Percentiles rank a stretch among this genome's conserved stretches.
Evolutionary conservation across 208 protist genomes (phyloP).

Genomic region (Leishmania major): DNA sequence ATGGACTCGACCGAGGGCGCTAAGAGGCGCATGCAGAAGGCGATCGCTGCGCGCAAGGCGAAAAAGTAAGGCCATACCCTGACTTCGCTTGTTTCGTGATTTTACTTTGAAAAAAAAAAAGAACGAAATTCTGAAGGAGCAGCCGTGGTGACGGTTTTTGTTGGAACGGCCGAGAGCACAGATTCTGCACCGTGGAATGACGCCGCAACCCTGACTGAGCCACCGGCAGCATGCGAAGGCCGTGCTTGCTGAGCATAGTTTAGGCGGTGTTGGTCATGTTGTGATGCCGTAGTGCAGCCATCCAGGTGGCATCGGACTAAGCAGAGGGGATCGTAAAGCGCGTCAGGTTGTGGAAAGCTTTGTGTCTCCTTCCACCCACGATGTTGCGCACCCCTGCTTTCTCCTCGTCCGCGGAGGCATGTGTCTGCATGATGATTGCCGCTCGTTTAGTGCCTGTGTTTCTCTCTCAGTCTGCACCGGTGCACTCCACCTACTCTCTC

Average conservation of each 20-base stretch:
- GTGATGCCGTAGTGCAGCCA: background rate
- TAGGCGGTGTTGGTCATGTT: background rate
- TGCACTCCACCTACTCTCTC: background rate
- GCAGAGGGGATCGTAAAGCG: background rate
- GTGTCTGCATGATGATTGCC: background rate
- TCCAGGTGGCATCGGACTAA: background rate
- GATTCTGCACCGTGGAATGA: background rate
- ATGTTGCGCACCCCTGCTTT: background rate
- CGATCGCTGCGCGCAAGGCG: conserved; percentile 69
- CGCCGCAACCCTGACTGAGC: background rate
- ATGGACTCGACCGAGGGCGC: conserved; percentile 67
- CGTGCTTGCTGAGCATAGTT: background rate
- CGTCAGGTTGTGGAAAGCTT: background rate
- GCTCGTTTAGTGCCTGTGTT: background rate
- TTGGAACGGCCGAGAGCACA: background rate
- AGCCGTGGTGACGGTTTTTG: background rate
- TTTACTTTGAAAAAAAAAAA: background rate
- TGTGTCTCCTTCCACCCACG: background rate
- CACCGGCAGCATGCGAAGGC: background rate
- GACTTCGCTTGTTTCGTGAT: conserved; percentile 17
- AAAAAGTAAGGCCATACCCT: conserved; percentile 39
- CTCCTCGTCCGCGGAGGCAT: background rate
- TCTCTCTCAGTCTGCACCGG: background rate
- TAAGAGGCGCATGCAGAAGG: conserved; percentile 91
- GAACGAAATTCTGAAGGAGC: background rate